Conservation (phyloP, 805 yeast genomes). For the Kodamaea nitidulidarum region DNA sequence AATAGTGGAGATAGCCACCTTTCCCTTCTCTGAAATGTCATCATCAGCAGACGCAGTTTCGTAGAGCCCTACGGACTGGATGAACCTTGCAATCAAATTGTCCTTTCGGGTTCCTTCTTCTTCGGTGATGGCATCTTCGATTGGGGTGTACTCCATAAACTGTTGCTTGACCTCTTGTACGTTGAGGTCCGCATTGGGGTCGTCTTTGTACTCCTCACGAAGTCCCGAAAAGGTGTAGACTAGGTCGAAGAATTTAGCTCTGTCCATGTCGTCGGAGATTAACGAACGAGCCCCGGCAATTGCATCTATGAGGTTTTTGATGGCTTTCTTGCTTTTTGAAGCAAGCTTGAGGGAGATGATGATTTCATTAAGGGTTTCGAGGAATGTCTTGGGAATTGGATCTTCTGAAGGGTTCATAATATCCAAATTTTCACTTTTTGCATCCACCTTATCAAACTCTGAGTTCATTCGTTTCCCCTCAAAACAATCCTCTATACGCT, state of each 20-base stretch:
- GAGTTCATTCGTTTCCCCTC: constrained; percentile 1
- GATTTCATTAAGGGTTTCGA: background rate
- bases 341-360: constrained; percentile 11
- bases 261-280: constrained; percentile 11
- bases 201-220: constrained; percentile 22
- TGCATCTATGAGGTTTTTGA: constrained; percentile 25
- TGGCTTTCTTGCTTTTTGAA: constrained; percentile 11
- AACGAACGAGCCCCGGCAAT: constrained; percentile 19
- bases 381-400: too few species aligned
- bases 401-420: too few species aligned
- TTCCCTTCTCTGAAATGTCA: constrained; percentile 16
- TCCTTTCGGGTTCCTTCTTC: constrained; percentile 6
- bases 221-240: constrained; percentile 29
- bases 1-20: constrained; percentile 63
- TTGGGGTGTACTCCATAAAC: constrained; percentile 31
- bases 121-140: constrained; percentile 13
- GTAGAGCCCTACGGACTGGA: constrained; percentile 33
- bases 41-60: constrained; percentile 22
- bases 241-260: constrained; percentile 17
- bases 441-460: background rate
- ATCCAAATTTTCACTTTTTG: background rate
- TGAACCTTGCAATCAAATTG: constrained; percentile 20
- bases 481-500: constrained; percentile 22
- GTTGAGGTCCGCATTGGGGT: constrained; percentile 29
- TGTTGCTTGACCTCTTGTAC: constrained; percentile 38